Evolutionary conservation across 352 stramenopile species (phyloP), one percentile per base, ranked within the genome.

Genomic region (Pythium brassicae): DNA sequence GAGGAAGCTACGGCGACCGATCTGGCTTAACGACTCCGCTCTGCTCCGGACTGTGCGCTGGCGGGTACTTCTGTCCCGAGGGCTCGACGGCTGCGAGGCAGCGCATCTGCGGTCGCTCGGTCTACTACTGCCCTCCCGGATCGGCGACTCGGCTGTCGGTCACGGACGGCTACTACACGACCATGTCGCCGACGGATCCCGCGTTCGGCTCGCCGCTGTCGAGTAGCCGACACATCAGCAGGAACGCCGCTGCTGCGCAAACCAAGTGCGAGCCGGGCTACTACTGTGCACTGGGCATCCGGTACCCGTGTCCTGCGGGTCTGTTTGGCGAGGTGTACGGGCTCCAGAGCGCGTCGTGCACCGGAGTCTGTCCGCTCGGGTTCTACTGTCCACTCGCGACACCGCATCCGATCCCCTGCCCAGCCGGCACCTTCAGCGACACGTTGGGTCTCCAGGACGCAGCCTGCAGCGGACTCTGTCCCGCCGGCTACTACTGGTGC

Each of bases 201-300:
- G 25, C 2, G 1, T 45, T 20, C 34, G 19, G 7, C 11, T 17
- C 49, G 11, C 32, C 32, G 20, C 49, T 54, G 17, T 11, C 32
- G n/a, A 59, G 17, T 27, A 23, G 14, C 37, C 22, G 26, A 1
- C 17, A 20, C 11, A n/a, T 11, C 17, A 53, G 11, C 12, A 46
- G 27, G 22, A 65, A 65, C 10, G 22, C 43, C 8, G 45, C 60
- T 4, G 46, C 51, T 1, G 34, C 34, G 1, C 52, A 66, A 14
- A 48, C 55, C 23, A 64, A 48, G 48, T 92, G 82, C 20, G 76
- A 90, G n/a, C 69, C 76, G 6, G 83, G 83, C 12, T 79, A 71
- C 57, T 90, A 79, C 53, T 92, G 83, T 48, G 49, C 72, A 15
- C 69, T 76, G 17, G 83, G 83, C 12, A 66, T 90, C 42, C 77